Evolutionary conservation across 495 filamentous ascomycete genomes (phyloP).

Genomic region (Neurospora sp.): DNA sequence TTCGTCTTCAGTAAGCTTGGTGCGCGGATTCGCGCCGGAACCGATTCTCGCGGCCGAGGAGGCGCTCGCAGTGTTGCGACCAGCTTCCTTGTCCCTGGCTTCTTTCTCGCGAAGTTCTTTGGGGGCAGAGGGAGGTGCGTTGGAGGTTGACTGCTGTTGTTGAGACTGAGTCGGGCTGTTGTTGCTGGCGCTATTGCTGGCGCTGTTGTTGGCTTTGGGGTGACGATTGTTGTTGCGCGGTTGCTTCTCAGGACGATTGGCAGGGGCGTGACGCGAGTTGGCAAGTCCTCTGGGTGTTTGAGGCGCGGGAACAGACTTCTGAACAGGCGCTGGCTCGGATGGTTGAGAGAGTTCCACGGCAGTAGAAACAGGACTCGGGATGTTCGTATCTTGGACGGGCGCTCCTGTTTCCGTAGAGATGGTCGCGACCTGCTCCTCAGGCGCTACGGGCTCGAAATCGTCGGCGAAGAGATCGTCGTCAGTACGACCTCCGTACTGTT

Average conservation of each 20-base stretch:
- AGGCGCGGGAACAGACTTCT: background rate
- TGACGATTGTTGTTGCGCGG: constrained; percentile 7
- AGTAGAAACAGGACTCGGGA: constrained; percentile 13
- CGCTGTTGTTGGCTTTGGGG: background rate
- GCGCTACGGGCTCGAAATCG: constrained; percentile 35
- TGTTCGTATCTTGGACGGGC: background rate
- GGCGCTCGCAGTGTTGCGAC: constrained; percentile 21
- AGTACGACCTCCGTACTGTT: constrained; percentile 41
- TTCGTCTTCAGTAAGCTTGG: constrained; percentile 44
- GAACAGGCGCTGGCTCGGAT: background rate
- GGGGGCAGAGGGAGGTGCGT: constrained; percentile 3
- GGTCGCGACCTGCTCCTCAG: constrained; percentile 6
- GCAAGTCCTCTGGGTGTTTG: constrained; percentile 18
- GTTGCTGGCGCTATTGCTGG: background rate
- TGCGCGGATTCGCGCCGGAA: constrained; percentile 38
- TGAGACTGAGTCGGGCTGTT: constrained; percentile 2
- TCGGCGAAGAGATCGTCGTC: constrained; percentile 43
- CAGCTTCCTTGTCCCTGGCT: background rate
- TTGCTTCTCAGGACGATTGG: constrained; percentile 13
- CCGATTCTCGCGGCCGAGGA: constrained; percentile 25
- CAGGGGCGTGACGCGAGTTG: constrained; percentile 29
- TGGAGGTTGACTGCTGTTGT: background rate
- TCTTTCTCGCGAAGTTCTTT: constrained; percentile 1
- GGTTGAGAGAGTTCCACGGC: constrained; percentile 2
- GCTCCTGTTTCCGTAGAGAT: background rate